These are phyloP conservation scores for Chalciporus sphaerocephalus DNA, from an alignment of 768 basidiomycete genomes.

Conservation along the genomic window DNA sequence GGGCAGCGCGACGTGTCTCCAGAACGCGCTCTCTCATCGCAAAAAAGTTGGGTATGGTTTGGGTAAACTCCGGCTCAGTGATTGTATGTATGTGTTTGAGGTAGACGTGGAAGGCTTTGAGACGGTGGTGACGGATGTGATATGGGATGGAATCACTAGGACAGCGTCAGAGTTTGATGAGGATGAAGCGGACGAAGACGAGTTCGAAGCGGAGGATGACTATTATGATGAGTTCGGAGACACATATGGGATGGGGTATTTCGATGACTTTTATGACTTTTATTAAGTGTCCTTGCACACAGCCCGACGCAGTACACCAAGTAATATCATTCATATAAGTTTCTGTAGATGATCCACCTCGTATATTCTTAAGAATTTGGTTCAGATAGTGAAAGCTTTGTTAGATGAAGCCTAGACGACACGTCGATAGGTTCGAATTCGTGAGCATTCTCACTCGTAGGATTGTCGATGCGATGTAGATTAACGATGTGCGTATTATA, in stretches of 20 bases:
- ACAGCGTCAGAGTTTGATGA: slow-evolving; percentile 1
- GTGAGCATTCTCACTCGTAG: slow-evolving; percentile 1
- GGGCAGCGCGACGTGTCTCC: slow-evolving; percentile 11
- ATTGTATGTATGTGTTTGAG: slow-evolving; percentile 10
- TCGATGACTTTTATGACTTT: background rate
- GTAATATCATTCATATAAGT: background rate
- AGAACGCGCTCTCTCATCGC: slow-evolving; percentile 15
- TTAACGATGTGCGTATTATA: slow-evolving; percentile 30
- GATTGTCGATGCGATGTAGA: slow-evolving; percentile 17
- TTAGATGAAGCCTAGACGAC: background rate
- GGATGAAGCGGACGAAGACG: background rate
- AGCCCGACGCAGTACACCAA: background rate
- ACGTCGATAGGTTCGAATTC: background rate
- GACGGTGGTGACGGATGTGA: slow-evolving; percentile 8
- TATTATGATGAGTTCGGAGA: background rate
- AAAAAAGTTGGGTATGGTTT: slow-evolving; percentile 9
- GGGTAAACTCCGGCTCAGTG: slow-evolving; percentile 6
- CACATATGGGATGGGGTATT: background rate
- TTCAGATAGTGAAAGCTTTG: background rate
- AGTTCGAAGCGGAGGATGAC: background rate
- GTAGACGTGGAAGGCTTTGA: slow-evolving; percentile 2
- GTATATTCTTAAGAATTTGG: background rate
- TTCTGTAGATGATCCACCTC: background rate
- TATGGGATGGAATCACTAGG: slow-evolving; percentile 17
- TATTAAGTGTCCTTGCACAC: background rate